Conservation (phyloP, 257 asterid genomes). For the Solanum piurae region DNA sequence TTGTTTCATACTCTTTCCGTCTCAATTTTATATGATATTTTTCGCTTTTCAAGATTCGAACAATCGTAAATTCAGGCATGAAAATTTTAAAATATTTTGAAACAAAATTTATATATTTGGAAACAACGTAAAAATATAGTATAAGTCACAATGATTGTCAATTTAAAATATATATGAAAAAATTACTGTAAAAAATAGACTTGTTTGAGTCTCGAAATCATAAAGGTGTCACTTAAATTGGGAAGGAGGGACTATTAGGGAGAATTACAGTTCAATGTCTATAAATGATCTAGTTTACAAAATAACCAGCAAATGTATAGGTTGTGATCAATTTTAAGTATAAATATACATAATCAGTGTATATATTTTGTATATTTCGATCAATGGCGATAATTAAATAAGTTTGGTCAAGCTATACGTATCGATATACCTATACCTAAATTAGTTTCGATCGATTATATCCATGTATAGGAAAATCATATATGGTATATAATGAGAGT, state of each 20-base stretch:
- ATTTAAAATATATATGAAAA: no score
- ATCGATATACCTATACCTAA: neutral
- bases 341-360: neutral
- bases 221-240: rapidly evolving
- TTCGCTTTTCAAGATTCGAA: no score
- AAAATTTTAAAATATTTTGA: no score
- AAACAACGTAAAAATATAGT: neutral
- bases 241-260: neutral
- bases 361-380: neutral
- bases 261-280: neutral
- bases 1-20: neutral
- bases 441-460: neutral
- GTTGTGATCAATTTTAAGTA: neutral
- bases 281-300: neutral
- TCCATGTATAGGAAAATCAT: neutral
- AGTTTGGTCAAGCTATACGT: neutral
- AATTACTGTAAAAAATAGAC: rapidly evolving
- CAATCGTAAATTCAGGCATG: neutral
- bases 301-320: neutral
- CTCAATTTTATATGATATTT: neutral
- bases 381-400: neutral
- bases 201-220: no score
- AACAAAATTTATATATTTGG: neutral
- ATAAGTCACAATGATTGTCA: no score
- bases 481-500: neutral